Percentiles rank a stretch among this genome's conserved stretches.
Evolutionary conservation across 208 protist species (phyloP).

Genomic region (Herpetomonas tarakana): DNA sequence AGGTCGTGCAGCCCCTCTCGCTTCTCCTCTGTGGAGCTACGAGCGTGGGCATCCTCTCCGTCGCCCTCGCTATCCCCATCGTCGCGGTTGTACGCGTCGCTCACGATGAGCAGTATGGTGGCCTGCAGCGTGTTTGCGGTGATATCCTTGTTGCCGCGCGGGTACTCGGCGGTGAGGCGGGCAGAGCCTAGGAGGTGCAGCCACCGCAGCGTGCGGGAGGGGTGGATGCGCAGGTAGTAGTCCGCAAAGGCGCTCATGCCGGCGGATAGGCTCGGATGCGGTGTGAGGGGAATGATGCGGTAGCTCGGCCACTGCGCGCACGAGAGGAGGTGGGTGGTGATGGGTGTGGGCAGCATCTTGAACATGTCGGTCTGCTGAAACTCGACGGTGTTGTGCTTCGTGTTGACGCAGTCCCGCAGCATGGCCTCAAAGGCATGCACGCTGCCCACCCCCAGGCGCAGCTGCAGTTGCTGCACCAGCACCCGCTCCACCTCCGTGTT

Average conservation of each 20-base stretch:
- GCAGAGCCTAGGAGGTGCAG: conserved; percentile 57
- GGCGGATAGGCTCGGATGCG: conserved; percentile 31
- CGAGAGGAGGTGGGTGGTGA: conserved; percentile 41
- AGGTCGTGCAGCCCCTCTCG: neutral
- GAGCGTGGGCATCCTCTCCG: neutral
- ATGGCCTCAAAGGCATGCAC: conserved; percentile 59
- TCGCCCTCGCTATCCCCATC: neutral
- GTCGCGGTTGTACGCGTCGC: conserved; percentile 28
- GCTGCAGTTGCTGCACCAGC: conserved; percentile 42
- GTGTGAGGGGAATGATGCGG: conserved; percentile 17
- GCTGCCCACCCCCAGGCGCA: conserved; percentile 28
- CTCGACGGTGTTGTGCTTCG: conserved; percentile 12
- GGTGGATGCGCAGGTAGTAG: conserved; percentile 53
- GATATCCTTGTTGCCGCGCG: conserved; percentile 50
- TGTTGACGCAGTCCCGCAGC: conserved; percentile 55
- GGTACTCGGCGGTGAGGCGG: conserved; percentile 44
- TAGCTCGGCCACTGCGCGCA: conserved; percentile 41
- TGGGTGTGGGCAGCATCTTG: conserved; percentile 14
- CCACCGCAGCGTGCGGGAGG: conserved; percentile 65
- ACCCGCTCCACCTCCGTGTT: conserved; percentile 50
- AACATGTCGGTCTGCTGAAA: conserved; percentile 28
- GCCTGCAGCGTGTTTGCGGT: conserved; percentile 49
- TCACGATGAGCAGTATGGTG: conserved; percentile 62
- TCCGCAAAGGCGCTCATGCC: conserved; percentile 38
- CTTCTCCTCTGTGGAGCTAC: neutral